Percentiles rank a stretch among this genome's conserved stretches.
These are phyloP conservation scores for Jamesozyma gamospora DNA, from an alignment of 805 yeast genomes.

Conservation along the genomic window DNA sequence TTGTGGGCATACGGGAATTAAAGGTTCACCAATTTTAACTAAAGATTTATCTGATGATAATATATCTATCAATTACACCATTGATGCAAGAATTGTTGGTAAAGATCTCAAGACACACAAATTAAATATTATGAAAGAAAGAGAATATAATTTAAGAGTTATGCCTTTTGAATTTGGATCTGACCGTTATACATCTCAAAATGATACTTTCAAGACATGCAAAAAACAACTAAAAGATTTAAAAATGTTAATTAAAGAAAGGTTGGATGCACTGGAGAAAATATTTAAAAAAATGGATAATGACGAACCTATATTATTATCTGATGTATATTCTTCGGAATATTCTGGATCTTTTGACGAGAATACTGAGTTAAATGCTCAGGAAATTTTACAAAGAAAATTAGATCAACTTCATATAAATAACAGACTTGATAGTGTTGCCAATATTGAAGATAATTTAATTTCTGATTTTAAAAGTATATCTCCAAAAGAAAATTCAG, in stretches of 20 bases:
- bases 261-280: constrained; percentile 18
- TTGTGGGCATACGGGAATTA: constrained; percentile 41
- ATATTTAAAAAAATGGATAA: constrained; percentile 17
- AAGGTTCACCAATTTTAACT: constrained; percentile 47
- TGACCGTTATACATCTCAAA: constrained; percentile 2
- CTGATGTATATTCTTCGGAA: constrained; percentile 23
- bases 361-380: constrained; percentile 14
- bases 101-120: constrained; percentile 27
- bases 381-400: constrained; percentile 21
- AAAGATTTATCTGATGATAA: constrained; percentile 40
- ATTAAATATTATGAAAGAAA: constrained; percentile 28
- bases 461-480: constrained; percentile 8
- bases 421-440: constrained; percentile 12
- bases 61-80: constrained; percentile 40
- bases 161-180: constrained; percentile 33
- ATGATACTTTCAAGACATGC: constrained; percentile 8
- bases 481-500: constrained; percentile 7
- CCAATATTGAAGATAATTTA: constrained; percentile 2
- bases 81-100: constrained; percentile 49
- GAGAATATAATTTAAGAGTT: constrained; percentile 31
- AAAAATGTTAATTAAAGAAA: constrained; percentile 18
- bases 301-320: constrained; percentile 16
- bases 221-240: constrained; percentile 18
- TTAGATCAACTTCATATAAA: constrained; percentile 23
- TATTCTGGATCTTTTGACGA: constrained; percentile 21